phyloP scores from a whole-genome alignment of 2,329 filamentous ascomycete genomes.

The Nemania sp. region DNA sequence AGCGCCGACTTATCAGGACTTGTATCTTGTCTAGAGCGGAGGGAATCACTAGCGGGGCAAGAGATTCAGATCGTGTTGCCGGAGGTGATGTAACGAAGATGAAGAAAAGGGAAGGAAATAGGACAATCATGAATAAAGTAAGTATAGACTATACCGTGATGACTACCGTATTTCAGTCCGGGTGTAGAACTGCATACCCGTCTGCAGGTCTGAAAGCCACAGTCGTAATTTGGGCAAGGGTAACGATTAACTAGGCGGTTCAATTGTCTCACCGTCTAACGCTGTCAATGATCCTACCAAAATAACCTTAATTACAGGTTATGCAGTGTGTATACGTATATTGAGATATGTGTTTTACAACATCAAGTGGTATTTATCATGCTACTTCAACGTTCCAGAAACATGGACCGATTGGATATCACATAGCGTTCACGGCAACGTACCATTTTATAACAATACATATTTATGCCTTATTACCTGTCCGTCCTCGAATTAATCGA shows the following conservation, averaged over 20 bases:
- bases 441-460: too few species aligned
- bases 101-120: background rate
- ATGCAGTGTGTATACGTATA: too few species aligned
- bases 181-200: background rate
- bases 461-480: too few species aligned
- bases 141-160: background rate
- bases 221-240: slow-evolving; percentile 4
- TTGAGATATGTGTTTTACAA: too few species aligned
- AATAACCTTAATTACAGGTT: background rate
- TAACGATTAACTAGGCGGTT: background rate
- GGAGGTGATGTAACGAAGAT: background rate
- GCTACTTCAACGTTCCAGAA: too few species aligned
- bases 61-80: background rate
- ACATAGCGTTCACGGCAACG: too few species aligned
- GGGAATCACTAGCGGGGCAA: background rate
- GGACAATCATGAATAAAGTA: background rate
- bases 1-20: background rate
- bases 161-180: background rate
- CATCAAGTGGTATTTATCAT: too few species aligned
- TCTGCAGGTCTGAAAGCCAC: background rate
- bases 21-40: background rate
- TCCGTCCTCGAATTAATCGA: too few species aligned
- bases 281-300: background rate
- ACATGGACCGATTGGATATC: too few species aligned
- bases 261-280: slow-evolving; percentile 14